Evolutionary conservation across 352 stramenopile genomes (phyloP), one percentile per base, ranked within the genome.

Genomic region (Globisporangium cederbergense): DNA sequence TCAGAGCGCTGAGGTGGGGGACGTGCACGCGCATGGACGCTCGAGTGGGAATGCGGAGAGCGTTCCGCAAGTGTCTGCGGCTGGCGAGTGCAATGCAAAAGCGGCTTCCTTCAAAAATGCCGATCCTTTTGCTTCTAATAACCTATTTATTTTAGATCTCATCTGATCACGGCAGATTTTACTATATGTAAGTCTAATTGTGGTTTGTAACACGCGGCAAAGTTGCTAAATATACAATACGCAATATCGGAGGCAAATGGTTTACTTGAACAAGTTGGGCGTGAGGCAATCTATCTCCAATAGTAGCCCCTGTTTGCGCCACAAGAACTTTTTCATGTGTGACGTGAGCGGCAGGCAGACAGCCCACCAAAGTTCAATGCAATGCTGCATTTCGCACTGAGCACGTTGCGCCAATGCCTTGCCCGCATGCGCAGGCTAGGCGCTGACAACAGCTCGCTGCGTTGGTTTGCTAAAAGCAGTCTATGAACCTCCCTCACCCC

Each of bases 251-350:
- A 58, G 52, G 16, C 10, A 1, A 30, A 52, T 16, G 4, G n/a
- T 52, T 52, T 52, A 32, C 46, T 16, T 25, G 32, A 43, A 56
- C 28, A 56, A 20, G 6, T 14, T 53, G 18, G 28, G 16, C 14
- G 30, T 34, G 22, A 54, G 22, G 14, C 25, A 53, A 53, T 25
- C 13, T 6, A 25, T 11, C 51, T 40, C 32, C 18, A 58, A 46
- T 58, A 45, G 32, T 32, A 58, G 52, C 52, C 52, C 10, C 25
- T 58, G 52, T 58, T 58, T 58, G 52, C 52, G 52, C 52, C 52
- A 58, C 52, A 58, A 58, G 52, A 58, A 58, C 16, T 42, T 57
- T 40, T 42, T 20, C 25, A 4, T 56, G 42, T 25, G 51, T 43
- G 51, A 57, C 51, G 51, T 57, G 50, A 56, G 22, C 25, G 20